Evolutionary conservation across 768 basidiomycete species (phyloP), one percentile per base, ranked within the genome.

Genomic region (Russula dissimulans): DNA sequence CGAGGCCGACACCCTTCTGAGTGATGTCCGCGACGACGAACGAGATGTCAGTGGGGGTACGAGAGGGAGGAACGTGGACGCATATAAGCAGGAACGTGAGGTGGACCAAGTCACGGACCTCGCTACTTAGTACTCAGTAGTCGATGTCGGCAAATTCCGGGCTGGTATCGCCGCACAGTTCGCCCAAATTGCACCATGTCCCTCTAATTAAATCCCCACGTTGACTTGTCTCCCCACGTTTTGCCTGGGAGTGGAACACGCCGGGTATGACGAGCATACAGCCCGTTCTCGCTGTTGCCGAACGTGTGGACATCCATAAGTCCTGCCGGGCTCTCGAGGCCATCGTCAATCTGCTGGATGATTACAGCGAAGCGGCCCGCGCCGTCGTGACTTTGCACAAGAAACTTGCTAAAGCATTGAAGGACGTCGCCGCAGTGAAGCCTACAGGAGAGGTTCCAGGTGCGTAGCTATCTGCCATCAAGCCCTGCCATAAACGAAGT

Each of bases 251-350:
- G n/a, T n/a, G 11, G 44, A 57, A 14, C 44, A 14, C 17, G 38
- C 29, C 36, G n/a, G 41, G 38, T n/a, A 65, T 65, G 64, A 54
- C 56, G 34, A 67, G 42, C 18, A 29, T 57, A 14, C 46, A 64
- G 32, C 26, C 70, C 38, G 26, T 62, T 4, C 65, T 62, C 1
- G 61, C 69, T 18, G 71, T 85, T 9, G 79, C 81, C 8, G 89
- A 90, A 57, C 80, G 87, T 22, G 69, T 75, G 17, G 88, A 91
- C 63, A 79, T 91, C 14, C 89, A 91, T 77, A 91, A 85, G 71
- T 83, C 86, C 6, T 90, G 90, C 78, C 86, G 85, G 69, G 78
- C 86, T 3, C 75, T 91, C 56, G 89, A 91, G 65, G 74, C 76
- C 11, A 79, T 91, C 34, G 78, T 88, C 59, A 79, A 76, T 63